Conservation (phyloP, 1,139 yeast species). For the Pichia sp. region DNA sequence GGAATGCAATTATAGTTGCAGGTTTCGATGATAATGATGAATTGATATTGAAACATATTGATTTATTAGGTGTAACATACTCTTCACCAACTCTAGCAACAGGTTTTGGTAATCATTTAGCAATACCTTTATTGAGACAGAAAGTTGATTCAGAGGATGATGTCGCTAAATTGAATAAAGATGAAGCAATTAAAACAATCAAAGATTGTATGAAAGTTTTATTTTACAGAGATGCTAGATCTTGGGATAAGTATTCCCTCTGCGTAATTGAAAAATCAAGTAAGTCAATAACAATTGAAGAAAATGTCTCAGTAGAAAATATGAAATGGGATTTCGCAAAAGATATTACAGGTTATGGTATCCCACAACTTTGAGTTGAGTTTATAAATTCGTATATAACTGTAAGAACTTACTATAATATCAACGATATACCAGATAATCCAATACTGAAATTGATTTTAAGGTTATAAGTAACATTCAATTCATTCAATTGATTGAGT, state of each 20-base stretch:
- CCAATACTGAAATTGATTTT: slow-evolving; percentile 45
- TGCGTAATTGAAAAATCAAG: slow-evolving; percentile 62
- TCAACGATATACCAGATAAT: slow-evolving; percentile 42
- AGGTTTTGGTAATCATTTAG: slow-evolving; percentile 94
- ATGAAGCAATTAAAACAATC: slow-evolving; percentile 66
- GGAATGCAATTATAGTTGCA: slow-evolving; percentile 92
- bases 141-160: slow-evolving; percentile 76
- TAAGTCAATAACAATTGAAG: slow-evolving; percentile 56
- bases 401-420: slow-evolving; percentile 13
- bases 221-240: slow-evolving; percentile 94
- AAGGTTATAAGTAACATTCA: slow-evolving; percentile 33
- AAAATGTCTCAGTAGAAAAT: slow-evolving; percentile 56
- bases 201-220: slow-evolving; percentile 89
- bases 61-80: slow-evolving; percentile 85
- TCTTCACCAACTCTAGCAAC: slow-evolving; percentile 88
- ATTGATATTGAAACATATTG: slow-evolving; percentile 78
- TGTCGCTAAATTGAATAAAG: slow-evolving; percentile 55
- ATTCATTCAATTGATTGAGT: slow-evolving; percentile 38
- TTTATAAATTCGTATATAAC: background rate
- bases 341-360: slow-evolving; percentile 82
- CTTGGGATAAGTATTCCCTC: slow-evolving; percentile 75
- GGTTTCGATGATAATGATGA: slow-evolving; percentile 68
- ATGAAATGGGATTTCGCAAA: slow-evolving; percentile 93
- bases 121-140: slow-evolving; percentile 84
- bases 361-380: slow-evolving; percentile 23